Evolutionary conservation across 2,329 filamentous ascomycete species (phyloP).

Genomic region (Ustulina deusta): DNA sequence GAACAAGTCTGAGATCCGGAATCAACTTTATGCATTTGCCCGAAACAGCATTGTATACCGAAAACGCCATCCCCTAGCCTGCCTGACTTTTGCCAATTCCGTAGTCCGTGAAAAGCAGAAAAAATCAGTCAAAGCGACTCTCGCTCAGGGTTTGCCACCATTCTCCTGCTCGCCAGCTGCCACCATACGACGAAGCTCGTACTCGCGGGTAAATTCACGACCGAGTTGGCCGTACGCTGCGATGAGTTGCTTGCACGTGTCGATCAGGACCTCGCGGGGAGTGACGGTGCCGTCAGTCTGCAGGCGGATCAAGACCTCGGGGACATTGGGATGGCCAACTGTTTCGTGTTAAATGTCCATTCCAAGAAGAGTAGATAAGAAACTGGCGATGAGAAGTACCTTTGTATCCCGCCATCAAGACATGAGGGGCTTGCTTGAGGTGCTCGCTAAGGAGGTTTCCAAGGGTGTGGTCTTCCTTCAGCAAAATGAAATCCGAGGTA

Average conservation of each 20-base stretch:
- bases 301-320: constrained; percentile 77
- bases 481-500: constrained; percentile 93
- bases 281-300: constrained; percentile 91
- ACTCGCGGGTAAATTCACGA: constrained; percentile 92
- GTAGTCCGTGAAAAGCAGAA: constrained; percentile 32
- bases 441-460: constrained; percentile 90
- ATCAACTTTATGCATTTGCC: constrained; percentile 21
- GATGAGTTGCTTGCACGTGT: constrained; percentile 85
- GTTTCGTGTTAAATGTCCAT: constrained; percentile 34
- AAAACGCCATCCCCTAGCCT: constrained; percentile 35
- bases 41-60: constrained; percentile 28
- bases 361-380: constrained; percentile 45
- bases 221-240: constrained; percentile 82
- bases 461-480: constrained; percentile 97
- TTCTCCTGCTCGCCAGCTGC: constrained; percentile 70
- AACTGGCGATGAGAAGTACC: constrained; percentile 59
- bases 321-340: constrained; percentile 71
- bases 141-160: constrained; percentile 46
- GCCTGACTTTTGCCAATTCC: constrained; percentile 30
- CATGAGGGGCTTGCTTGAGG: constrained; percentile 84
- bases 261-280: constrained; percentile 88
- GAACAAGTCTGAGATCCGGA: constrained; percentile 23
- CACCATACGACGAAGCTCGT: constrained; percentile 87
- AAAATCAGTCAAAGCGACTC: constrained; percentile 29
- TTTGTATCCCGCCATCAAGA: constrained; percentile 94